Evolutionary conservation across 208 protist genomes (phyloP), one percentile per base, ranked within the genome.

Genomic region (Leishmania tropica): DNA sequence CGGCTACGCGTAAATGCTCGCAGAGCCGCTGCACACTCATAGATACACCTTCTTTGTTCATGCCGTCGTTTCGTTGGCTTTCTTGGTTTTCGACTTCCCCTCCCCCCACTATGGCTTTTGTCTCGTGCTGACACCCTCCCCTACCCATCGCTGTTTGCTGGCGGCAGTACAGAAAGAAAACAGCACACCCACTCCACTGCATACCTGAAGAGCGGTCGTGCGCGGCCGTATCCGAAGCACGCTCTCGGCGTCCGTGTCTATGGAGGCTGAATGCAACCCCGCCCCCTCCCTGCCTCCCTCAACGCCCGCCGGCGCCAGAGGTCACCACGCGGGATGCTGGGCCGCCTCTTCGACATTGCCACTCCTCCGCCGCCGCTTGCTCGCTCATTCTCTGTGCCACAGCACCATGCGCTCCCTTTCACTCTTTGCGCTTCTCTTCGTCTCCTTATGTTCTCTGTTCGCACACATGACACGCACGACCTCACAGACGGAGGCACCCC

Each of bases 1-100:
- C 42, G 42, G 42, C 42, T 45, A 45, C 83, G 94, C 90, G 84
- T 90, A 87, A 72, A n/a, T 8, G 11, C 13, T 21, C 28, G 71
- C 40, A 11, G 71, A n/a, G 17, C 71, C 24, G 47, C 10, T 75
- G 71, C 35, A 17, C 48, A 53, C n/a, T 65, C 74, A 53, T 78
- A 60, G 47, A 78, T 78, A 78, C 24, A 47, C 74, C 6, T 31
- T 47, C 42, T 77, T 77, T 37, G 21, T 64, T 54, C 31, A 0
- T 3, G 28, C 47, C 4, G 0, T 40, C 28, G 2, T 77, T 37
- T 64, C 40, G 40, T 0, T 64, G 1, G 13, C 5, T 31, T 74
- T 1, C 51, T 35, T 74, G 3, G 35, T 15, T 53, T 74, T 53
- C 5, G 45, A 0, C 28, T 68, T 40, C 17, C 62, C 35, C 62